Percentiles rank a stretch among this genome's conserved stretches.
Conservation (phyloP, 208 protist species). For the Acanthamoeba sp. region DNA sequence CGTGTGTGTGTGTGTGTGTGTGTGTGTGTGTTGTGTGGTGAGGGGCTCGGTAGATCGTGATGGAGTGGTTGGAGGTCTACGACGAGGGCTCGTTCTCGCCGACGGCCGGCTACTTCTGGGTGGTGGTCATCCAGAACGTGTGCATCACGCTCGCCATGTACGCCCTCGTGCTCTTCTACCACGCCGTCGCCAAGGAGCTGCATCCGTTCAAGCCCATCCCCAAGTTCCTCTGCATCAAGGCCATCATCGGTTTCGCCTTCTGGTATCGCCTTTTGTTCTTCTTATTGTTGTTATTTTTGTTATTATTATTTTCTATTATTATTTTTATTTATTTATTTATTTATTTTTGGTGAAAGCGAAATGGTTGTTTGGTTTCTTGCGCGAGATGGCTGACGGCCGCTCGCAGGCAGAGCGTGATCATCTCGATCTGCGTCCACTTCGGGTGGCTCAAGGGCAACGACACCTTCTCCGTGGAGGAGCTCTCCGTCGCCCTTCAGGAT, state of each 20-base stretch:
- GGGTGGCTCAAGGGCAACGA: slow-evolving; percentile 29
- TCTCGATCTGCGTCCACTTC: slow-evolving; percentile 14
- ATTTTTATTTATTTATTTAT: too few relatives aligned
- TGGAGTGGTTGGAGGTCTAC: slow-evolving; percentile 92
- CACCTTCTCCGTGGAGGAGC: slow-evolving; percentile 28
- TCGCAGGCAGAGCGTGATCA: slow-evolving; percentile 31
- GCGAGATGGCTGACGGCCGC: neutral
- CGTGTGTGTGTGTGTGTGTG: neutral
- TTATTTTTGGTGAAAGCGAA: too few relatives aligned
- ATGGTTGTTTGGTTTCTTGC: too few relatives aligned
- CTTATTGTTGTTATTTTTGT: too few relatives aligned
- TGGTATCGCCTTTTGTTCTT: slow-evolving; percentile 92
- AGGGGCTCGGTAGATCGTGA: slow-evolving; percentile 83
- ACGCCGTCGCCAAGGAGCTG: slow-evolving; percentile 92
- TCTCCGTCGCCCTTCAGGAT: slow-evolving; percentile 27
- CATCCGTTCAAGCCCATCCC: slow-evolving; percentile 92
- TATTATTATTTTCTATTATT: too few relatives aligned
- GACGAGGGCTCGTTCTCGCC: slow-evolving; percentile 85
- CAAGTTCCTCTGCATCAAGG: slow-evolving; percentile 95
- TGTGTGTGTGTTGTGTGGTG: neutral
- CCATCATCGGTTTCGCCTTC: slow-evolving; percentile 95
- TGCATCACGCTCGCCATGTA: slow-evolving; percentile 90
- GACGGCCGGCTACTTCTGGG: slow-evolving; percentile 13
- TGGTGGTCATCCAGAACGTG: slow-evolving; percentile 18
- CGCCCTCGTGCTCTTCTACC: slow-evolving; percentile 94